Percentiles rank a stretch among this genome's conserved stretches.
Evolutionary conservation across 805 yeast species (phyloP).

Genomic region (Candida sanyiensis): DNA sequence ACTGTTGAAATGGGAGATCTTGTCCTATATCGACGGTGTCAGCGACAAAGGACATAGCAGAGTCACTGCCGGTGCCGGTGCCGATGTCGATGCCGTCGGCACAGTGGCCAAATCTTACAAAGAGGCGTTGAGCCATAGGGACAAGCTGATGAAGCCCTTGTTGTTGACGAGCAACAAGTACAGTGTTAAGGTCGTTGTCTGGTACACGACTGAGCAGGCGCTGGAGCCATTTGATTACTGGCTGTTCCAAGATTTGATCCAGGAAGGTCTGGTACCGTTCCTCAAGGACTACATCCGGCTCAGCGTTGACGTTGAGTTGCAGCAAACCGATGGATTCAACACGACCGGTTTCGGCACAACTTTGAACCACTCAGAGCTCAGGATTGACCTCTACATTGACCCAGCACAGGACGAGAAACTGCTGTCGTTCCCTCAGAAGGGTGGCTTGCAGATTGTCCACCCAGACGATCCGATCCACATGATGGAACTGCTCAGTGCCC

Average conservation of each 20-base stretch:
- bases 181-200: background rate
- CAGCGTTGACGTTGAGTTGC: background rate
- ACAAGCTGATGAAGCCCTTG: background rate
- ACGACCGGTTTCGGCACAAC: background rate
- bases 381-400: background rate
- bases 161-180: background rate
- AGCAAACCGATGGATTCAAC: background rate
- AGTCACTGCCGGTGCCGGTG: no score
- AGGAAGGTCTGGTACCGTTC: background rate
- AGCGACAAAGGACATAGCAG: no score
- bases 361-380: background rate
- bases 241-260: constrained; percentile 1
- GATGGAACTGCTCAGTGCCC: constrained; percentile 6
- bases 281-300: background rate
- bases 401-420: background rate
- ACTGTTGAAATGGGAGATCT: constrained; percentile 5
- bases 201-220: background rate
- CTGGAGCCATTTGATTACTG: background rate
- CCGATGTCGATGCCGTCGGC: no score
- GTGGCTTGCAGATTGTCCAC: constrained; percentile 3
- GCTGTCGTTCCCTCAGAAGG: constrained; percentile 4
- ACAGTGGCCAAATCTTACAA: background rate
- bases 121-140: background rate
- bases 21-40: background rate
- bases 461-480: constrained; percentile 4